Evolutionary conservation across 2,329 filamentous ascomycete genomes (phyloP), one percentile per base, ranked within the genome.

Genomic region (Myriosclerotinia scirpicola): DNA sequence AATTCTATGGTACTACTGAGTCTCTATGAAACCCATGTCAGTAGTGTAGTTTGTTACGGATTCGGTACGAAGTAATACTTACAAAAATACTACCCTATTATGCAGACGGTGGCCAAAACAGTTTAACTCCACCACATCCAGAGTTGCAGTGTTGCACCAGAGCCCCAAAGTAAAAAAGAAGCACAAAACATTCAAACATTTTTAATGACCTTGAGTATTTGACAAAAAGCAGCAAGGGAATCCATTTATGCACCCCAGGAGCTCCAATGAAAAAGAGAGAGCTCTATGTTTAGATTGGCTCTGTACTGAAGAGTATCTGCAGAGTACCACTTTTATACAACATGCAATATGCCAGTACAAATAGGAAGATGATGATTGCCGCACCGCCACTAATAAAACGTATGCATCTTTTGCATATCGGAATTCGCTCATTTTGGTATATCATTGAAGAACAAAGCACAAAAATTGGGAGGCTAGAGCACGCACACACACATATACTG

Each of bases 161-260:
- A 26, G 26, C 26, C 36, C n/a, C 22, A 36, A 48, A 48, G 20
- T 22, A 22, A 20, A 48, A 48, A 48, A 12, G 9, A 22, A 48
- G n/a, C 46, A 48, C 17, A 48, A 48, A 22, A 22, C 26, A n/a
- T n/a, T n/a, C n/a, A n/a, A n/a, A n/a, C n/a, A n/a, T n/a, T n/a
- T n/a, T n/a, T 22, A 44, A 44, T n/a, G n/a, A 17, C 40, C 55
- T 46, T 15, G 38, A n/a, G 3, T n/a, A 40, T 30, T n/a, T 34
- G 36, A 52, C 26, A 38, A 59, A 68, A 66, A 67, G 55, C 65
- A 64, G 67, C 65, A 56, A 61, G 54, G 30, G 54, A 61, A 67
- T 42, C 30, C 36, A 26, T 34, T 22, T 54, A 26, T 26, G 62
- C 54, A 6, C 62, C 30, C 34, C 34, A 20, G 42, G 12, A 48